These are phyloP conservation scores for Zelonia costaricensis DNA, from an alignment of 208 protist genomes.

Conservation along the genomic window DNA sequence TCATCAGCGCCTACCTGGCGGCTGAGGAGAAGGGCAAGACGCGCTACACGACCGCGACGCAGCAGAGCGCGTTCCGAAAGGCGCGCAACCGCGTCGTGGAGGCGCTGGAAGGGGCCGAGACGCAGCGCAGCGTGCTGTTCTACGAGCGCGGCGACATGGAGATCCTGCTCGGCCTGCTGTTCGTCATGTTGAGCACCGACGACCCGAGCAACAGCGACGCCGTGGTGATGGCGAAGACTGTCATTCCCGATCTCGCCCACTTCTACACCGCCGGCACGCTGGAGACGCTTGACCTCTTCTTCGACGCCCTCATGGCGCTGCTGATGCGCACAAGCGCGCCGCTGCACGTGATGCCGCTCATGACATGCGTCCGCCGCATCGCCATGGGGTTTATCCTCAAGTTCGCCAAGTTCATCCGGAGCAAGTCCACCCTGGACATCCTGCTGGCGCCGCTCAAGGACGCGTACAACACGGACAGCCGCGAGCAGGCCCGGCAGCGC, in stretches of 20 bases:
- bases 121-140: constrained; percentile 82
- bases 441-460: constrained; percentile 79
- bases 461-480: constrained; percentile 79
- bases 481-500: constrained; percentile 67
- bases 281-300: constrained; percentile 79
- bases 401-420: constrained; percentile 72
- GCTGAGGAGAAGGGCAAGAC: constrained; percentile 64
- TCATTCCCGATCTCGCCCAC: constrained; percentile 70
- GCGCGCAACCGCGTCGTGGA: constrained; percentile 87
- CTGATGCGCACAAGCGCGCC: constrained; percentile 75
- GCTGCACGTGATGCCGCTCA: constrained; percentile 84
- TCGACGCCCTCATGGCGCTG: constrained; percentile 84
- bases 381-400: constrained; percentile 71
- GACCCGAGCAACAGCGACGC: constrained; percentile 80
- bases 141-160: constrained; percentile 84
- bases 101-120: constrained; percentile 53
- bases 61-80: constrained; percentile 64
- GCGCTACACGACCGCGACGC: constrained; percentile 71
- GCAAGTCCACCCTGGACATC: constrained; percentile 59
- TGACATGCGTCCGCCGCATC: constrained; percentile 78
- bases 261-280: constrained; percentile 79
- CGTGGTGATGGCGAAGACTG: constrained; percentile 47
- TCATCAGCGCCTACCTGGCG: constrained; percentile 62
- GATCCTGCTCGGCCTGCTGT: constrained; percentile 75
- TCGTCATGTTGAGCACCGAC: constrained; percentile 83